Evolutionary conservation across 139 green algal genomes (phyloP).

Genomic region (Coccomyxa sp.): DNA sequence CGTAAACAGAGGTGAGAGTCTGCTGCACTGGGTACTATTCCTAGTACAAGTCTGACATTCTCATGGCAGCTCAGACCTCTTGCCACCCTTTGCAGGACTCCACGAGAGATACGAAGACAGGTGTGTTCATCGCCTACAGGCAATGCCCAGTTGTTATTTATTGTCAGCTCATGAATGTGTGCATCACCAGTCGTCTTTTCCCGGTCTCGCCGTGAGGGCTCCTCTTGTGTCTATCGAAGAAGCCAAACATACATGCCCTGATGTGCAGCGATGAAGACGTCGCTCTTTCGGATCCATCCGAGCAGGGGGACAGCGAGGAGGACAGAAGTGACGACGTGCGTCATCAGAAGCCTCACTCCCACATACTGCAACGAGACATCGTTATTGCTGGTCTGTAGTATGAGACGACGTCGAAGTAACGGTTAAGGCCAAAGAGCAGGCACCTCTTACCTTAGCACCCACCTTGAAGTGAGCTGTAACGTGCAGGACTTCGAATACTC

Average conservation of each 20-base stretch:
- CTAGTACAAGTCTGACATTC: neutral
- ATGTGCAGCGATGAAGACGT: slow-evolving; percentile 11
- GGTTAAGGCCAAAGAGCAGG: too few species aligned
- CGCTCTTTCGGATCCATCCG: slow-evolving; percentile 1
- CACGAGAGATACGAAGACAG: neutral
- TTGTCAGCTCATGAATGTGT: neutral
- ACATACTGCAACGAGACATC: too few species aligned
- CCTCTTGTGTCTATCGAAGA: neutral
- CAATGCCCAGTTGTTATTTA: neutral
- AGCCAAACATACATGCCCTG: too few species aligned
- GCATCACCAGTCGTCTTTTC: too few species aligned
- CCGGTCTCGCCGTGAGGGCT: too few species aligned
- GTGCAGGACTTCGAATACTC: too few species aligned
- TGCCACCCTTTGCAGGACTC: neutral
- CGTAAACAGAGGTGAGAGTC: neutral
- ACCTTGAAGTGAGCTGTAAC: too few species aligned
- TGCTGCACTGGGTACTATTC: too few species aligned
- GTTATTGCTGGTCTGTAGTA: too few species aligned
- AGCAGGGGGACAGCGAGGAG: neutral
- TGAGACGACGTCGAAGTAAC: too few species aligned
- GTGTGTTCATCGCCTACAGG: neutral
- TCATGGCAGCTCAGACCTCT: neutral
- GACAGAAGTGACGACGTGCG: neutral
- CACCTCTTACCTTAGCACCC: too few species aligned
- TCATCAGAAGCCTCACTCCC: too few species aligned